Base-by-base conservation (phyloP, 148 eudicot genomes). In the Rhododendron kiyosumense region DNA sequence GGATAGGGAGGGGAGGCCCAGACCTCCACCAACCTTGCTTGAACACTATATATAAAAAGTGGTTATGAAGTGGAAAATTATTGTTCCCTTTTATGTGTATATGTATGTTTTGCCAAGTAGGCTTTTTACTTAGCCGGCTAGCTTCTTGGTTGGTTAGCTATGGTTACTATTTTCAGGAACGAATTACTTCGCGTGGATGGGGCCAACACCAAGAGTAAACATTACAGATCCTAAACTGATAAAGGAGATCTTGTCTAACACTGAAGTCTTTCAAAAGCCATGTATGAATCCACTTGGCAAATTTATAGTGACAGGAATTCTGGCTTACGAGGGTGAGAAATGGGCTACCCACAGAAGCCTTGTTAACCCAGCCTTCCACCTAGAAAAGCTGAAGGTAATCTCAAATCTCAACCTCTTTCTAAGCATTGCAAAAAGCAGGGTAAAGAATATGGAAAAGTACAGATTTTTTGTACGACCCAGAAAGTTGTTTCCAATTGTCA, bases 261-360 rank as follows among this genome's bases (percentile, higher is more conserved):
- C 48, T 63, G 22, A 43, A 49, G 77, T 73, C 30, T 90, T 80
- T 69, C 85, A 88, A 28, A 90, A 90, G 79, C 85, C 88, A 14
- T 69, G 48, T 1, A 81, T 34, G 7, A 86, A 86, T n/a, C 89
- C 87, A 9, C 81, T 90, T 1, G 63, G 54, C 45, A 88, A 84
- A 51, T 86, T 74, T 9, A 74, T 88, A 78, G 30, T 41, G 30
- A 36, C 36, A 26, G 91, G 90, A 20, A 3, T 90, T 48, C 4
- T 85, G 4, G 57, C 85, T 36, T 84, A 86, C 20, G 91, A 90
- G 57, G 89, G 73, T 85, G 85, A 90, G 52, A 90, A 88, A 52
- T 90, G 91, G 91, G 85, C 52, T 9, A 88, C 84, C 17, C 91
- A 86, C 51, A 84, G 89, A 34, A 88, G 76, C 36, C 86, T 89